Conservation (phyloP, 208 protist species). For the Porcisia deanei region DNA sequence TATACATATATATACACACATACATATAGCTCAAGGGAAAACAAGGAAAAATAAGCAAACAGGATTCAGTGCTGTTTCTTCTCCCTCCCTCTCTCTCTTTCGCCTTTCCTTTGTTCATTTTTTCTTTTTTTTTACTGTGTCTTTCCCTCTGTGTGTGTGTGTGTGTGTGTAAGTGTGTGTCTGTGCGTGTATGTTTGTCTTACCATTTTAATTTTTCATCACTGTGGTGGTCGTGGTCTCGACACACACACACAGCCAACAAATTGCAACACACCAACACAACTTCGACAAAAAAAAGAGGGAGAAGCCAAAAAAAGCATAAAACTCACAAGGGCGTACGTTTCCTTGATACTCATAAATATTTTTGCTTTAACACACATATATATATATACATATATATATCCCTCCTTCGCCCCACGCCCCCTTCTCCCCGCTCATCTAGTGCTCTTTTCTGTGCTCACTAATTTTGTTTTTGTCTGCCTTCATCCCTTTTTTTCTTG, state of each 20-base stretch:
- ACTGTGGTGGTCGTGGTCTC: background rate
- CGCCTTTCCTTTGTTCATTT: background rate
- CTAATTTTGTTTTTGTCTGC: background rate
- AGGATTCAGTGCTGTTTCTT: background rate
- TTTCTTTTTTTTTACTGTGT: background rate
- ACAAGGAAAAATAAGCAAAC: slow-evolving; percentile 1
- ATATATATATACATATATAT: slow-evolving; percentile 15
- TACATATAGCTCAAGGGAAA: background rate
- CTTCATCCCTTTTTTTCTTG: background rate
- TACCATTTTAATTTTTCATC: background rate
- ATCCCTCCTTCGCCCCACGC: background rate
- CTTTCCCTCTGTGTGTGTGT: background rate
- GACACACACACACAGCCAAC: background rate
- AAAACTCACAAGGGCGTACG: background rate
- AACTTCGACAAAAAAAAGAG: no score
- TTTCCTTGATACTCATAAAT: background rate
- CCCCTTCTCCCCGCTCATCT: background rate
- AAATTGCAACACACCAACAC: background rate
- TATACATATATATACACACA: background rate
- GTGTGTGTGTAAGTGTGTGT: background rate
- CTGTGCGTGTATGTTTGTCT: background rate
- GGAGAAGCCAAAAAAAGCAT: no score
- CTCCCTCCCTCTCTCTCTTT: background rate
- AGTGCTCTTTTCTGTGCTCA: slow-evolving; percentile 21
- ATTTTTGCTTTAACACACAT: background rate